Evolutionary conservation across 2,329 filamentous ascomycete genomes (phyloP), one percentile per base, ranked within the genome.

Genomic region (Podosphaera xanthii): DNA sequence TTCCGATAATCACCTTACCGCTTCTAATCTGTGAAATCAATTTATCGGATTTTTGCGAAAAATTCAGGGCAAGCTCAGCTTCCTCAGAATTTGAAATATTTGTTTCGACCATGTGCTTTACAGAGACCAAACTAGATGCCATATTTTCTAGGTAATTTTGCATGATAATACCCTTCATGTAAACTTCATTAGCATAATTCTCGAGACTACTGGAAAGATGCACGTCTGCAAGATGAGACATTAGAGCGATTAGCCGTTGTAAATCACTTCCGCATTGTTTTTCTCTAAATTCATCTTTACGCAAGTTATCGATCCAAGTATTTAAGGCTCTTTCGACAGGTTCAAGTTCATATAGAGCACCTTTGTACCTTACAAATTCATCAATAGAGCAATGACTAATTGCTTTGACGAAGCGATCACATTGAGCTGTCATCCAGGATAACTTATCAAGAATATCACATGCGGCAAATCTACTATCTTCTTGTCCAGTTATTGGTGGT

Each of bases 301-400:
- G 83, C 59, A 96, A 70, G 4, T 81, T 81, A 63, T 96, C 90
- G 60, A 97, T 86, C 81, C 89, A 95, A 59, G 79, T 79, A 67
- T 95, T 95, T 57, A 97, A 72, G 0, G 87, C 86, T 60, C 89
- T 80, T 72, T 98, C 92, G 9, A 97, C 87, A 0, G 90, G 88
- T 68, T 95, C 87, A 57, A 97, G 75, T 70, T 97, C 92, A 65
- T 88, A 87, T 60, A 92, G 72, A 1, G 89, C 86, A 49, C 84
- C 83, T 65, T 88, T 84, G 64, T 88, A 92, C 63, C 76, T 81
- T 53, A 79, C 77, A 69, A 97, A 97, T 60, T 87, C 80, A 55
- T 87, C 82, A 0, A 86, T 75, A 2, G 85, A 83, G 71, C 88
- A 94, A 64, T 82, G 81, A 64, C 78, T 83, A 65, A 96, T 88